Percentiles rank a stretch among this genome's conserved stretches.
These are phyloP conservation scores for Cyclotella atomus DNA, from an alignment of 108 stramenopile genomes.

Conservation along the genomic window DNA sequence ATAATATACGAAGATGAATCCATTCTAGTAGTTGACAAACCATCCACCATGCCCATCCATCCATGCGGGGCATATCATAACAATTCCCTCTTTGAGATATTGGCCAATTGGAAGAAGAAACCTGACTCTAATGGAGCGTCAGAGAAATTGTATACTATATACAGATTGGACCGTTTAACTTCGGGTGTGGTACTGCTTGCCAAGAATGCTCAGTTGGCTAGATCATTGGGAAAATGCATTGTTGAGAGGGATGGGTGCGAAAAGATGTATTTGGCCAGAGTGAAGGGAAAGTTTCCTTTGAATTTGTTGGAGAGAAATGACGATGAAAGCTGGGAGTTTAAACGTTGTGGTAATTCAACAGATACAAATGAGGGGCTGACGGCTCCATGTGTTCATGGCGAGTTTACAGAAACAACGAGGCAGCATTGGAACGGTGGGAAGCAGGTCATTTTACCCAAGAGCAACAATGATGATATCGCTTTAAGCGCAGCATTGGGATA, in stretches of 20 bases:
- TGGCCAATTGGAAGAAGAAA: slow-evolving; percentile 58
- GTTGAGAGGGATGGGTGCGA: slow-evolving; percentile 64
- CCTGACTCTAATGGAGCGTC: slow-evolving; percentile 27
- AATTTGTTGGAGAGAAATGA: slow-evolving; percentile 11
- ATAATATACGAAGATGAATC: slow-evolving; percentile 69
- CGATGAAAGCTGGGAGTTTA: slow-evolving; percentile 17
- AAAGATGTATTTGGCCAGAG: slow-evolving; percentile 80
- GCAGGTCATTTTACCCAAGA: slow-evolving; percentile 12
- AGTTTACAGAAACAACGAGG: slow-evolving; percentile 4
- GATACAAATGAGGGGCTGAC: slow-evolving; percentile 12
- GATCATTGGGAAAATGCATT: slow-evolving; percentile 68
- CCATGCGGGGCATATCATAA: slow-evolving; percentile 92
- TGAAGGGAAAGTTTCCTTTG: slow-evolving; percentile 71
- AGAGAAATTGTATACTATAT: slow-evolving; percentile 70
- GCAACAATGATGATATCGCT: background rate
- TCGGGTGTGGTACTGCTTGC: slow-evolving; percentile 75
- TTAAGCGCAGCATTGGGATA: slow-evolving; percentile 50
- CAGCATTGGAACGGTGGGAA: slow-evolving; percentile 28
- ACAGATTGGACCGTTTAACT: slow-evolving; percentile 85
- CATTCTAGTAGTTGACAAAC: slow-evolving; percentile 87
- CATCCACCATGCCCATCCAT: slow-evolving; percentile 91
- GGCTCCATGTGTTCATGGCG: slow-evolving; percentile 48
- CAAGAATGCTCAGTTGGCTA: slow-evolving; percentile 65
- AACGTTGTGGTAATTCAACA: background rate
- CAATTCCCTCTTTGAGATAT: slow-evolving; percentile 78